These are phyloP conservation scores for Phalaenopsis aphrodite DNA, from an alignment of 106 monocot species.

Conservation along the genomic window DNA sequence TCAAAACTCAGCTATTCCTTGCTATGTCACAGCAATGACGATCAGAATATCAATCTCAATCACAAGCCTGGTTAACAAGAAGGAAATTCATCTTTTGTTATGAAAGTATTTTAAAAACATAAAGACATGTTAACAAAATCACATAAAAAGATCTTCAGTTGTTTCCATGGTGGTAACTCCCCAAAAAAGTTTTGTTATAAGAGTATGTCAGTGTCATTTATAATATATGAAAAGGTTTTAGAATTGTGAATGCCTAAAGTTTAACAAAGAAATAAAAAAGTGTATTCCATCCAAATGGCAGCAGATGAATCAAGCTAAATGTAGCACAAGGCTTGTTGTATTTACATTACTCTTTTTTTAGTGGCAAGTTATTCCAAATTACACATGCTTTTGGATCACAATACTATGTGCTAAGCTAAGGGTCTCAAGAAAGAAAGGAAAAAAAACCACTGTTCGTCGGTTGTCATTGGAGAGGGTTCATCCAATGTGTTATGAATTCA, in stretches of 20 bases:
- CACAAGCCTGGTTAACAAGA: background rate
- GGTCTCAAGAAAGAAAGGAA: no score
- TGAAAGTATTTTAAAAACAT: background rate
- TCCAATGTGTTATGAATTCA: background rate
- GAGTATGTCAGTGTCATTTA: slow-evolving; percentile 1
- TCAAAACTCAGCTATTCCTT: no score
- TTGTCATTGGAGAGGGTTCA: background rate
- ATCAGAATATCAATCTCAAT: background rate
- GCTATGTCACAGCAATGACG: no score
- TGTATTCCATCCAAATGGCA: no score
- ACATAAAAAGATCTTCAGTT: background rate
- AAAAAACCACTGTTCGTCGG: no score
- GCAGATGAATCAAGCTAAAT: no score
- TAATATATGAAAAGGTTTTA: background rate
- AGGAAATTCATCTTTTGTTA: background rate
- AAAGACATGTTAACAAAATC: background rate
- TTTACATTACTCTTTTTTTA: background rate
- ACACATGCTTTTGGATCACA: background rate
- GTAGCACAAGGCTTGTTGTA: background rate
- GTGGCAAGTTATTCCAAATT: background rate
- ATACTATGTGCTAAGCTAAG: background rate
- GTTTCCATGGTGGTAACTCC: background rate
- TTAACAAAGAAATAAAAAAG: no score
- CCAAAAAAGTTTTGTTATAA: background rate
- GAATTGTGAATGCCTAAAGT: background rate